A percentile compares a stretch with the other conserved stretches of the same genome.
Conservation (phyloP, 1,284 basidiomycete species). For the Ganoderma lingzhi region DNA sequence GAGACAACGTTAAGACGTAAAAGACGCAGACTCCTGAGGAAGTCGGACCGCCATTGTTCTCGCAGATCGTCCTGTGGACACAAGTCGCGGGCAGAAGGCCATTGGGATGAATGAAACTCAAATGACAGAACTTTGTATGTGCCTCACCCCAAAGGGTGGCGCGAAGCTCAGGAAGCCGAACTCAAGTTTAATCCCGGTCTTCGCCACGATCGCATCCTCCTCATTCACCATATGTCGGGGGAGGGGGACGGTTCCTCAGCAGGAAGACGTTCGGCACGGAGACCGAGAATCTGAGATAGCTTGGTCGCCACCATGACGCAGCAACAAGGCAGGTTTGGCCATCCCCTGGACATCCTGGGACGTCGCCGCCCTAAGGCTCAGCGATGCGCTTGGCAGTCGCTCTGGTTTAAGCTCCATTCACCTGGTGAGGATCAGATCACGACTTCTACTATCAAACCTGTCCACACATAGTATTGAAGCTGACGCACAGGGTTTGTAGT, state of each 20-base stretch:
- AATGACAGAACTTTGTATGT: not conserved
- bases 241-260: not conserved
- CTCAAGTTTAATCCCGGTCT: slow-evolving; percentile 4
- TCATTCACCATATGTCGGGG: not conserved
- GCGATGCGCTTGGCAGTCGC: not conserved
- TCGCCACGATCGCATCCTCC: not conserved
- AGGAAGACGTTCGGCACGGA: not conserved
- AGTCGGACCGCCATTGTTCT: slow-evolving; percentile 1
- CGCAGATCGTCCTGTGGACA: slow-evolving; percentile 1
- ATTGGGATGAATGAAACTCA: slow-evolving; percentile 1
- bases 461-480: not conserved
- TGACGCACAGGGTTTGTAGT: not conserved
- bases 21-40: not conserved
- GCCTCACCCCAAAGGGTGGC: not conserved
- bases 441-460: not conserved
- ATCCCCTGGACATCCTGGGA: slow-evolving; percentile 6
- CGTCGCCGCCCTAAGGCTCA: not conserved
- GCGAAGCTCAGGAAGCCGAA: not conserved
- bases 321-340: not conserved
- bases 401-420: not conserved
- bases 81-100: not conserved
- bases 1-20: not conserved
- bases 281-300: not conserved
- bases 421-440: not conserved
- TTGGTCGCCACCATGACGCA: not conserved